Evolutionary conservation across 164 flowering plant genomes (phyloP).

Genomic region (Aristolochia fimbriata): DNA sequence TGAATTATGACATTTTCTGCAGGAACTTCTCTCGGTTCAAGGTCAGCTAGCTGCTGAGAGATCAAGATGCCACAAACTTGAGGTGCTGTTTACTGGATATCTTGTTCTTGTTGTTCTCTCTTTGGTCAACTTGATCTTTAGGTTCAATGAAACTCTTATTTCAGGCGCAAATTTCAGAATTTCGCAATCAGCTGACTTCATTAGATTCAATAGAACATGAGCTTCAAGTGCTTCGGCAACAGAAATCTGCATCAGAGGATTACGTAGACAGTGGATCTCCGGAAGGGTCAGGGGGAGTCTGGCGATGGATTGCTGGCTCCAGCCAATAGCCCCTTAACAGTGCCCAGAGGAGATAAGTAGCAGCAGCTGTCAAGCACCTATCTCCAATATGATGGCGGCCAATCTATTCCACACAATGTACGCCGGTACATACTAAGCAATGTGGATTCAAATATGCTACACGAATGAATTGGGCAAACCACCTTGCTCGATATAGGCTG

Average conservation of each 20-base stretch:
- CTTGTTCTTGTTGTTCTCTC: not conserved
- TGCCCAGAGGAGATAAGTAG: too few species aligned
- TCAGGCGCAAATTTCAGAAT: slow-evolving; percentile 81
- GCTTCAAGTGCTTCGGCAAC: slow-evolving; percentile 48
- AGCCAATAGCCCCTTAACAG: not conserved
- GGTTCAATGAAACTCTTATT: not conserved
- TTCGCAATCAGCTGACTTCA: slow-evolving; percentile 52
- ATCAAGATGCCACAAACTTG: slow-evolving; percentile 86
- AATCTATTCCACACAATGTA: too few species aligned
- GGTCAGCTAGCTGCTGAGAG: slow-evolving; percentile 73
- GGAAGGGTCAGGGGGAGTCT: slow-evolving; percentile 67
- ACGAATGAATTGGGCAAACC: too few species aligned
- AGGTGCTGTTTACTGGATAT: slow-evolving; percentile 33
- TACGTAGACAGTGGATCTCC: slow-evolving; percentile 16
- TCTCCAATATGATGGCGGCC: too few species aligned
- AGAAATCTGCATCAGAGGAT: slow-evolving; percentile 61
- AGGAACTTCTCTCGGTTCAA: slow-evolving; percentile 88
- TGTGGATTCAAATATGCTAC: too few species aligned
- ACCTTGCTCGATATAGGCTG: too few species aligned
- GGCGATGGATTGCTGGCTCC: slow-evolving; percentile 70
- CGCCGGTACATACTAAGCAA: too few species aligned
- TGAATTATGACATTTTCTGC: slow-evolving; percentile 10
- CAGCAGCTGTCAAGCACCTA: too few species aligned
- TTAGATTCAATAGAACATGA: slow-evolving; percentile 59
- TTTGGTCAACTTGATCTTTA: not conserved